Percentiles rank a stretch among this genome's conserved stretches.
Conservation (phyloP, 345 rosid genomes). For the Eucalyptus marginata region DNA sequence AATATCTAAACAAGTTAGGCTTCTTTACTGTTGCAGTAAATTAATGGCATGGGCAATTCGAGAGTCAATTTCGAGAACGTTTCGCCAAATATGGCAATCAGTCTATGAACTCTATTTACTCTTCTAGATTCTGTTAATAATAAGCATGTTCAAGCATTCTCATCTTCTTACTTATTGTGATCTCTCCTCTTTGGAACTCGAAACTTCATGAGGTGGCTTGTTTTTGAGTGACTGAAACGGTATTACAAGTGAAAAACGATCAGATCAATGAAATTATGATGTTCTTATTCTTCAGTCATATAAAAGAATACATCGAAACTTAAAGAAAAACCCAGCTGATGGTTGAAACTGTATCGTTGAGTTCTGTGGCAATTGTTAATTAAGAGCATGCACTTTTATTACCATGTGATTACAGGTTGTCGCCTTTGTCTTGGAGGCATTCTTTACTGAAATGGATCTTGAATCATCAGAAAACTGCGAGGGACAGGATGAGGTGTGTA, state of each 20-base stretch:
- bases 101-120: not conserved
- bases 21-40: not conserved
- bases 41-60: not conserved
- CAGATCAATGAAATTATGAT: not conserved
- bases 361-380: not conserved
- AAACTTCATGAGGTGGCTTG: not conserved
- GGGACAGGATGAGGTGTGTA: slow-evolving; percentile 41
- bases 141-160: not conserved
- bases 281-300: not conserved
- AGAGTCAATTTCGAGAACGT: not conserved
- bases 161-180: not conserved
- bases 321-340: not conserved
- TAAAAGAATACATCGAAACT: not conserved
- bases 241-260: not conserved
- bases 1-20: not conserved
- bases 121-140: not conserved
- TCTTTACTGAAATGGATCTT: slow-evolving; percentile 92
- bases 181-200: not conserved
- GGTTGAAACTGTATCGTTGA: not conserved
- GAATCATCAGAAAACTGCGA: slow-evolving; percentile 43
- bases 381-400: not conserved
- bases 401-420: slow-evolving; percentile 49
- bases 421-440: slow-evolving; percentile 98
- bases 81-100: not conserved
- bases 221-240: not conserved